Conservation (phyloP, 2,329 filamentous ascomycete species). For the Clonostachys rhizophaga region DNA sequence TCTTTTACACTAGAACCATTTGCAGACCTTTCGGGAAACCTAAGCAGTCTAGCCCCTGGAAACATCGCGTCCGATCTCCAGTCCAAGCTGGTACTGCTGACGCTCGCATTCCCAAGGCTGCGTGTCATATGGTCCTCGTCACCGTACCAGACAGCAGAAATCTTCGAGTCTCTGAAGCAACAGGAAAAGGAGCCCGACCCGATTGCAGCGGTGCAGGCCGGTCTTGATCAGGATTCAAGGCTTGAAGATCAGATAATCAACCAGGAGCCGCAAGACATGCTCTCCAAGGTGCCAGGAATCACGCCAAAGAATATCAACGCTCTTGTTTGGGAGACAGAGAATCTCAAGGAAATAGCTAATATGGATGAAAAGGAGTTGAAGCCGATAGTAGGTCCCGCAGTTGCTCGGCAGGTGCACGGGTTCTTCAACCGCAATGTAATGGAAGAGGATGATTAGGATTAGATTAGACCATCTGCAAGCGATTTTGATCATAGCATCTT, state of each 20-base stretch:
- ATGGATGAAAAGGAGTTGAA: constrained; percentile 72
- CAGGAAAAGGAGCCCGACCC: constrained; percentile 89
- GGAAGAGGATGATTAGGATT: constrained; percentile 36
- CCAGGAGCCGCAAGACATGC: constrained; percentile 84
- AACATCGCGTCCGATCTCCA: constrained; percentile 70
- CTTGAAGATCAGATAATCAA: constrained; percentile 72
- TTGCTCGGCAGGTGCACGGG: constrained; percentile 67
- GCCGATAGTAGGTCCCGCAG: constrained; percentile 71
- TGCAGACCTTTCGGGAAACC: constrained; percentile 59
- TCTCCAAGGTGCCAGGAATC: constrained; percentile 78
- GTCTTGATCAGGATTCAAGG: constrained; percentile 53
- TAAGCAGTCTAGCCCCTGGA: constrained; percentile 58
- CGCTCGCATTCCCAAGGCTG: constrained; percentile 83
- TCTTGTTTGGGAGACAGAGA: constrained; percentile 69
- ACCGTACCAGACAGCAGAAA: constrained; percentile 95
- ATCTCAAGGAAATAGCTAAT: constrained; percentile 78
- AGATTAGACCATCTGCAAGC: neutral
- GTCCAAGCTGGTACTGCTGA: constrained; percentile 86
- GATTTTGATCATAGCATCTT: neutral
- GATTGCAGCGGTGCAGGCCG: constrained; percentile 76
- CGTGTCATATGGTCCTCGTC: constrained; percentile 91
- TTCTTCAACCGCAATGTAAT: constrained; percentile 73
- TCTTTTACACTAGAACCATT: constrained; percentile 90
- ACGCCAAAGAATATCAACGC: constrained; percentile 72
- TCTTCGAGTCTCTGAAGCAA: constrained; percentile 90